phyloP scores from a whole-genome alignment of 495 filamentous ascomycete species.

The Podospora australis region DNA sequence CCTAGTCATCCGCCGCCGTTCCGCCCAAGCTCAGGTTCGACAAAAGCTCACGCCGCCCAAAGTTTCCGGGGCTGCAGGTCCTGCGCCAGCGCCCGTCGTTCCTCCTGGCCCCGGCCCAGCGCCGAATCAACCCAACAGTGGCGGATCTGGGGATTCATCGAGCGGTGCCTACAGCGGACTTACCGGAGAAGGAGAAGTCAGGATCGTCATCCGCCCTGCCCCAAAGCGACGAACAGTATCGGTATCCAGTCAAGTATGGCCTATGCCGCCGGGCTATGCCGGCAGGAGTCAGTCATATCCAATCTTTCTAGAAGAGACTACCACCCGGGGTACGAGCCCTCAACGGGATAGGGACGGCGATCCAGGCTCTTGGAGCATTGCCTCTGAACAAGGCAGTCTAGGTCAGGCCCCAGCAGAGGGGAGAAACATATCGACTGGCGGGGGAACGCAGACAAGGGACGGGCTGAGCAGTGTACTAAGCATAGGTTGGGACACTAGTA shows the following conservation, averaged over 20 bases:
- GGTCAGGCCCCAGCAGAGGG: background rate
- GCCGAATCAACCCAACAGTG: too few species aligned
- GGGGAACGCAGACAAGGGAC: background rate
- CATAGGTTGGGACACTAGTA: background rate
- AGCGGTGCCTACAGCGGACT: slow-evolving; percentile 6
- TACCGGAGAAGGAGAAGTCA: slow-evolving; percentile 21
- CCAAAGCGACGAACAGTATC: slow-evolving; percentile 4
- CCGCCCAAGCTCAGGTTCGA: slow-evolving; percentile 9
- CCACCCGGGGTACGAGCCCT: background rate
- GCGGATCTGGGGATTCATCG: background rate
- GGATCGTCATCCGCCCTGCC: slow-evolving; percentile 24
- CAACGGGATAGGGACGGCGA: background rate
- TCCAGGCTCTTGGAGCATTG: background rate
- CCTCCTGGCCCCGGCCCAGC: slow-evolving; percentile 4
- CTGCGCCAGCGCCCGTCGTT: slow-evolving; percentile 2
- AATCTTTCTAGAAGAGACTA: background rate
- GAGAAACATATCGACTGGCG: too few species aligned
- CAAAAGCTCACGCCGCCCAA: slow-evolving; percentile 13
- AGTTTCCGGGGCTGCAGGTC: background rate
- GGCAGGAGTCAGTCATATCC: background rate
- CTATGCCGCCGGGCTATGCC: background rate
- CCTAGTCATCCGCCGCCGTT: slow-evolving; percentile 13
- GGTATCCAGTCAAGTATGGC: background rate
- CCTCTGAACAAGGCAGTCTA: background rate
- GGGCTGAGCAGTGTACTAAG: background rate